Evolutionary conservation across 306 rosid species (phyloP), one percentile per base, ranked within the genome.

Genomic region (Trichosanthes truncata): DNA sequence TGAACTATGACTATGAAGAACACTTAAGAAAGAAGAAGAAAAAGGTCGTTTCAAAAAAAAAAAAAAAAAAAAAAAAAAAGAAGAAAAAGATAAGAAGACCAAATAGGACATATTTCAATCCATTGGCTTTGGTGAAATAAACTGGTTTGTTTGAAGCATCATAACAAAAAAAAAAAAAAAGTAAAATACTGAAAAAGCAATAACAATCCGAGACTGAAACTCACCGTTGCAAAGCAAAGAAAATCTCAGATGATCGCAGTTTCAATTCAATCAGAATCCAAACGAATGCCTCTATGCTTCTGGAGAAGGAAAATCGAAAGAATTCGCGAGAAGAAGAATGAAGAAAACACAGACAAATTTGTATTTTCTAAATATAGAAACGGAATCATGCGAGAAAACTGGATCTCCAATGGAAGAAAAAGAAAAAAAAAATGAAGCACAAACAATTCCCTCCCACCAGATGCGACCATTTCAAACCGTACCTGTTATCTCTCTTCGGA

Each of bases 371-470:
- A 73, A 73, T 21, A 26, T 73, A 29, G 60, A 73, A 73, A 14
- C 6, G 9, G 26, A 15, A 73, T 26, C 36, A 60, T 29, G 60
- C 77, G 77, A 73, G 60, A 73, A 73, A 73, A 48, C 25, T 73
- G 78, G 78, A 73, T 73, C 78, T 48, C 78, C 78, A 73, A 73
- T 43, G 76, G 76, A 71, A 25, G 76, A 45, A 45, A 45, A 68
- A 45, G 10, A 40, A 1, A 41, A 6, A 41, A 21, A 71, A 69
- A 6, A 7, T 6, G 29, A 20, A 38, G 31, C 14, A 20, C 49
- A 3, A 38, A 65, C 45, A 62, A 9, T 9, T 67, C 26, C 25
- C 43, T 68, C 31, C 51, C 75, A 41, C 53, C 15, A 1, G 3
- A 71, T 71, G 33, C 55, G 11, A 71, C 38, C 51, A 40, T 68